These are phyloP conservation scores for Ceratobasidium sp. DNA, from an alignment of 1,284 basidiomycete genomes.

Conservation along the genomic window DNA sequence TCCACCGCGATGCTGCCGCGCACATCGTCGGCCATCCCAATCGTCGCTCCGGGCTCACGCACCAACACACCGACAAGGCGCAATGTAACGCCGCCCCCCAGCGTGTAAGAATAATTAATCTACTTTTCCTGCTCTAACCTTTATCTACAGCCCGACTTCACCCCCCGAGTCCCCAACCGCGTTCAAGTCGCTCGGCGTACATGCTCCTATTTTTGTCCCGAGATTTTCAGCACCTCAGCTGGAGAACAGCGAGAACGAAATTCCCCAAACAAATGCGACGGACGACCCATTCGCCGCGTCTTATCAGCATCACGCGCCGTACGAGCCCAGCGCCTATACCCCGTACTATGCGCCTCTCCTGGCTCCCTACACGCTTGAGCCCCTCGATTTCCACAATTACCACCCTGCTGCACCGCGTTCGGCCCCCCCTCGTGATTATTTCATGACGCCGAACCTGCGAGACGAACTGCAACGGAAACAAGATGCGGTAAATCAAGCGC, in stretches of 20 bases:
- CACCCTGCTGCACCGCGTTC: background rate
- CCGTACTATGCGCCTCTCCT: constrained; percentile 37
- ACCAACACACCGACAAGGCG: constrained; percentile 30
- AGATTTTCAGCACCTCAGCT: constrained; percentile 2
- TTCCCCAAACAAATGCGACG: constrained; percentile 2
- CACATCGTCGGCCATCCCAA: constrained; percentile 42
- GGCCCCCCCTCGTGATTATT: constrained; percentile 56
- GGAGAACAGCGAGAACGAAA: background rate
- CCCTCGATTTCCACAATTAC: constrained; percentile 37
- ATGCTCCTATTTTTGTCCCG: constrained; percentile 36
- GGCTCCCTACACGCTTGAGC: constrained; percentile 13
- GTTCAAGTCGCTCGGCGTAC: constrained; percentile 29
- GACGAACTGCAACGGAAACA: constrained; percentile 84
- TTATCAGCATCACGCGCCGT: constrained; percentile 29
- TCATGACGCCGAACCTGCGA: constrained; percentile 78
- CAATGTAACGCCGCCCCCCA: constrained; percentile 1
- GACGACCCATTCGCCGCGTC: constrained; percentile 30
- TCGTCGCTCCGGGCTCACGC: constrained; percentile 26
- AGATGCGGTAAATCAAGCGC: constrained; percentile 66
- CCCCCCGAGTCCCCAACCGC: constrained; percentile 31
- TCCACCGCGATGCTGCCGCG: constrained; percentile 50
- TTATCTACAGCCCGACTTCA: constrained; percentile 16
- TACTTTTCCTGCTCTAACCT: background rate
- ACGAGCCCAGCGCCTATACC: constrained; percentile 32
- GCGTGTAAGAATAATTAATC: background rate